Conservation (phyloP, 495 filamentous ascomycete genomes). For the Podospora australis region DNA sequence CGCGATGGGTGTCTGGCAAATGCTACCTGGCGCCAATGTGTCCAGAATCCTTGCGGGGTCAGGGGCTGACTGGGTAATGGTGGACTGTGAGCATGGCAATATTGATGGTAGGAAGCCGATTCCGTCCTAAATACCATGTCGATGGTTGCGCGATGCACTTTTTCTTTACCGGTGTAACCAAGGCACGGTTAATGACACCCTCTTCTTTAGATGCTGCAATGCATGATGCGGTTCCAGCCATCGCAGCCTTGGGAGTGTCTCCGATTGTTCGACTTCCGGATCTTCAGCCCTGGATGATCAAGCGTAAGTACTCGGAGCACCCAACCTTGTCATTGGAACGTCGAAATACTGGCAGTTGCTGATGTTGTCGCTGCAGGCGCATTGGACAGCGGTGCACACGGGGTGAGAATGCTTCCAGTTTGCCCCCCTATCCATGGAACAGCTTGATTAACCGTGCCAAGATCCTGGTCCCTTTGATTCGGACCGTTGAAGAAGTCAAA, state of each 20-base stretch:
- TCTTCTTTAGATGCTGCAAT: conserved; percentile 62
- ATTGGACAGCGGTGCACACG: conserved; percentile 63
- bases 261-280: conserved; percentile 63
- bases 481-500: conserved; percentile 57
- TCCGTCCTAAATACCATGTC: neutral
- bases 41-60: conserved; percentile 61
- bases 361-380: conserved; percentile 40
- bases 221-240: conserved; percentile 76
- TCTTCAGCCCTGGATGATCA: conserved; percentile 63
- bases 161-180: neutral
- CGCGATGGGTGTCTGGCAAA: conserved; percentile 65
- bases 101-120: conserved; percentile 53
- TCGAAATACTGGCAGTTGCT: neutral
- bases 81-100: conserved; percentile 75
- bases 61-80: conserved; percentile 67
- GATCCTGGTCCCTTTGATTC: conserved; percentile 59
- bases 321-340: neutral
- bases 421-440: neutral
- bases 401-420: conserved; percentile 29
- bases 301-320: conserved; percentile 43
- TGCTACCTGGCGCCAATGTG: conserved; percentile 66
- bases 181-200: conserved; percentile 12
- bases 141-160: neutral
- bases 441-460: conserved; percentile 17
- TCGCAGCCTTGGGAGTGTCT: conserved; percentile 58